A percentile compares a stretch with the other conserved stretches of the same genome.
Evolutionary conservation across 129 eudicot species (phyloP).

Genomic region (Chrysanthemum makinoi): DNA sequence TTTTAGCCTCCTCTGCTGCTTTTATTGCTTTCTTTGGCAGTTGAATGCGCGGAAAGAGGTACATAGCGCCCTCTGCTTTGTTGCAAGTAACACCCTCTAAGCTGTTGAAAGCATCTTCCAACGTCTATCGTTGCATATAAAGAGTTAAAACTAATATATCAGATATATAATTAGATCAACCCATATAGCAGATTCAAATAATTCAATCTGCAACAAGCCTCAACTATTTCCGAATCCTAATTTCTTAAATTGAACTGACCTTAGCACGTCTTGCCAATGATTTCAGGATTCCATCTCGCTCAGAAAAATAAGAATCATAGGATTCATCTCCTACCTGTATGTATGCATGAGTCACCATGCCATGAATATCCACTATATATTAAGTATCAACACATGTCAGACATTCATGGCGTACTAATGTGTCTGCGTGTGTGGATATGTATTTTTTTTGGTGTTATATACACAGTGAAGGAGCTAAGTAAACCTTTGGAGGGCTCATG

Average conservation of each 20-base stretch:
- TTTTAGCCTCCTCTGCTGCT: slow-evolving; percentile 77
- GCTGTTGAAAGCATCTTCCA: slow-evolving; percentile 80
- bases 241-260: slow-evolving; percentile 45
- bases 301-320: slow-evolving; percentile 61
- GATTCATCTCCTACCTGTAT: slow-evolving; percentile 95
- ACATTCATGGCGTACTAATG: background rate
- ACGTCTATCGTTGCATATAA: slow-evolving; percentile 35
- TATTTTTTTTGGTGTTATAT: background rate
- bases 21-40: slow-evolving; percentile 85
- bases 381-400: no score
- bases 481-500: slow-evolving; percentile 86
- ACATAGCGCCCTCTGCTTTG: slow-evolving; percentile 93
- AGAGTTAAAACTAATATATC: background rate
- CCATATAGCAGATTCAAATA: background rate
- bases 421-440: background rate
- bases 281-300: slow-evolving; percentile 76
- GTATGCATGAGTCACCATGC: background rate
- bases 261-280: slow-evolving; percentile 91
- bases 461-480: background rate
- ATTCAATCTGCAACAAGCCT: background rate
- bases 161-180: background rate
- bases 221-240: background rate
- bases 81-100: slow-evolving; percentile 91
- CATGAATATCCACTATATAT: background rate
- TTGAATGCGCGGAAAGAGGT: slow-evolving; percentile 71